Percentiles rank a stretch among this genome's conserved stretches.
phyloP scores from a whole-genome alignment of 2,329 filamentous ascomycete genomes.

The Fusarium praegraminearum region DNA sequence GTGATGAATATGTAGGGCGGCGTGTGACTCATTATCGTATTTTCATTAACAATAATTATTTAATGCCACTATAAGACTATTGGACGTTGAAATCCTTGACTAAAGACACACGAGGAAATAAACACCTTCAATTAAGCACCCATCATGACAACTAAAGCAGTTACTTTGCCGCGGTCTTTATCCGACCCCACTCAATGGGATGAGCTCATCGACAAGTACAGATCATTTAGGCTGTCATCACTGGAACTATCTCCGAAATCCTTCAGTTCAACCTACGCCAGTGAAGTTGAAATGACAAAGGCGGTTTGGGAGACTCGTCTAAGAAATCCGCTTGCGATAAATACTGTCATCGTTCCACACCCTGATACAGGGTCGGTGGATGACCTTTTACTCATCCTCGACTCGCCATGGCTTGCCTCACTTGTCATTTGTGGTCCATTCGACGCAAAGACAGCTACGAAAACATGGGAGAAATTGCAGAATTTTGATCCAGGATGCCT shows the following conservation, averaged over 20 bases:
- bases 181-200: slow-evolving; percentile 1
- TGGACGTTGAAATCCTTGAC: fast-evolving
- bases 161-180: slow-evolving; percentile 2
- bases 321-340: slow-evolving; percentile 10
- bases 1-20: too few relatives aligned
- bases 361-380: neutral
- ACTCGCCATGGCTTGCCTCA: slow-evolving; percentile 25
- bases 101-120: fast-evolving
- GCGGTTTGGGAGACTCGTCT: slow-evolving; percentile 19
- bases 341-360: neutral
- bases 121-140: neutral
- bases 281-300: neutral
- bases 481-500: neutral
- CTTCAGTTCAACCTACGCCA: slow-evolving; percentile 26
- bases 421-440: slow-evolving; percentile 28
- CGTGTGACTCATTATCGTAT: neutral
- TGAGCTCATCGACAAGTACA: slow-evolving; percentile 11
- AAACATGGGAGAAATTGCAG: slow-evolving; percentile 1
- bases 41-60: fast-evolving
- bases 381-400: neutral
- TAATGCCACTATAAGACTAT: fast-evolving
- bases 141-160: slow-evolving; percentile 1
- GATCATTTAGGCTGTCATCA: slow-evolving; percentile 22
- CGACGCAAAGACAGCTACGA: neutral
- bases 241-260: slow-evolving; percentile 23